Percentiles rank a stretch among this genome's conserved stretches.
Evolutionary conservation across 805 yeast species (phyloP).

Genomic region (Teunomyces barrocoloradensis): DNA sequence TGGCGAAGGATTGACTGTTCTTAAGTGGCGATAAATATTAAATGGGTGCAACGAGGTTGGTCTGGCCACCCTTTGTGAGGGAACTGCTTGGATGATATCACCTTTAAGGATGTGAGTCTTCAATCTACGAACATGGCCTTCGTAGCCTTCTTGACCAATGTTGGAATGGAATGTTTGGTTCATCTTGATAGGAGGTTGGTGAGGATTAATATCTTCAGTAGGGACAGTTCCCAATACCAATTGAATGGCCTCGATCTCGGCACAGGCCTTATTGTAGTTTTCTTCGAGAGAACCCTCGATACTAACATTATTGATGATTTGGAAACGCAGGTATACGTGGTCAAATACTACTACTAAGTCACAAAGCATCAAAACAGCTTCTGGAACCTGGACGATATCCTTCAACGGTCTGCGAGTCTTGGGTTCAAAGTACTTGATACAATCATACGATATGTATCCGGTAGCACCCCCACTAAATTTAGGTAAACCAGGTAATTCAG

Average conservation of each 20-base stretch:
- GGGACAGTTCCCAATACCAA: constrained; percentile 43
- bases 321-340: constrained; percentile 90
- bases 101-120: constrained; percentile 85
- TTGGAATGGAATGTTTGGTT: constrained; percentile 78
- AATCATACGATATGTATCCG: constrained; percentile 94
- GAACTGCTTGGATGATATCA: constrained; percentile 96
- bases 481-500: constrained; percentile 79
- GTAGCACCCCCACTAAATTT: constrained; percentile 92
- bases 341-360: constrained; percentile 91
- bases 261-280: constrained; percentile 53
- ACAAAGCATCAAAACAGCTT: constrained; percentile 86
- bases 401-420: constrained; percentile 70
- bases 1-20: constrained; percentile 97
- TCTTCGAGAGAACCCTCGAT: constrained; percentile 19
- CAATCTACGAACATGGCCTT: constrained; percentile 68
- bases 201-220: constrained; percentile 55
- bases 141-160: constrained; percentile 92
- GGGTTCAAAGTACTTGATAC: constrained; percentile 96
- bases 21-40: constrained; percentile 88
- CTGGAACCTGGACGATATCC: constrained; percentile 85
- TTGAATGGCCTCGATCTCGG: constrained; percentile 58
- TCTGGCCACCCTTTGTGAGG: constrained; percentile 94
- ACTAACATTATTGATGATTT: constrained; percentile 78
- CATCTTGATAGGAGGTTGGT: constrained; percentile 68
- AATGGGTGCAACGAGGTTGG: constrained; percentile 96